Percentiles rank a stretch among this genome's conserved stretches.
Evolutionary conservation across 345 rosid species (phyloP).

Genomic region (Aurinia saxatilis): DNA sequence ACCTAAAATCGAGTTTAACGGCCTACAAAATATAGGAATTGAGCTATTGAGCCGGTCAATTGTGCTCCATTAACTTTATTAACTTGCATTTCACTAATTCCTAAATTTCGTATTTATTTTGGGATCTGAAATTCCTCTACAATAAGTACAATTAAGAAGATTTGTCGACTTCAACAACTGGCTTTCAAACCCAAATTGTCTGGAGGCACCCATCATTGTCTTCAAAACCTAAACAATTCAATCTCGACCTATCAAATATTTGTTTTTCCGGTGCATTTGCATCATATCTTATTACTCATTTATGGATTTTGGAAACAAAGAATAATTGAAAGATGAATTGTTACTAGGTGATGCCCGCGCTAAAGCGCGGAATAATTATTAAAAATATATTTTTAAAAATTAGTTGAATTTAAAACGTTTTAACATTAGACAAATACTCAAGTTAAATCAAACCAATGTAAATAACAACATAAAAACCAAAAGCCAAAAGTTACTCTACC

Average conservation of each 20-base stretch:
- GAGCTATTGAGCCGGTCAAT: too few relatives aligned
- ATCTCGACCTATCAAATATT: constrained; percentile 1
- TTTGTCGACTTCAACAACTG: constrained; percentile 15
- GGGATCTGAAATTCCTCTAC: background rate
- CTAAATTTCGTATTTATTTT: background rate
- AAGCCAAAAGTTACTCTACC: too few relatives aligned
- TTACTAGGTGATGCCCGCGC: too few relatives aligned
- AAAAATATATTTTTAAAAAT: too few relatives aligned
- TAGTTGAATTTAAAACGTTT: too few relatives aligned
- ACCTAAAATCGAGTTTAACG: too few relatives aligned
- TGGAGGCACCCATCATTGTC: constrained; percentile 4
- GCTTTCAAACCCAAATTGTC: constrained; percentile 7
- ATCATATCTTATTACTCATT: background rate
- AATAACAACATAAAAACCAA: too few relatives aligned
- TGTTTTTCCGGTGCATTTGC: background rate
- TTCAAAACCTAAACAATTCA: constrained; percentile 15
- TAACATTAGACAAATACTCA: too few relatives aligned
- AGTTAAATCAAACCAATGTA: too few relatives aligned
- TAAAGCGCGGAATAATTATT: too few relatives aligned
- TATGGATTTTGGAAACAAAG: background rate
- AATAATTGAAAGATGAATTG: background rate
- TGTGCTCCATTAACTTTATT: too few relatives aligned
- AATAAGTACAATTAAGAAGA: background rate
- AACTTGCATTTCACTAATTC: constrained; percentile 8
- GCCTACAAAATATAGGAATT: too few relatives aligned